Evolutionary conservation across 805 yeast genomes (phyloP), one percentile per base, ranked within the genome.

Genomic region (Schizosaccharomyces cryophilus): DNA sequence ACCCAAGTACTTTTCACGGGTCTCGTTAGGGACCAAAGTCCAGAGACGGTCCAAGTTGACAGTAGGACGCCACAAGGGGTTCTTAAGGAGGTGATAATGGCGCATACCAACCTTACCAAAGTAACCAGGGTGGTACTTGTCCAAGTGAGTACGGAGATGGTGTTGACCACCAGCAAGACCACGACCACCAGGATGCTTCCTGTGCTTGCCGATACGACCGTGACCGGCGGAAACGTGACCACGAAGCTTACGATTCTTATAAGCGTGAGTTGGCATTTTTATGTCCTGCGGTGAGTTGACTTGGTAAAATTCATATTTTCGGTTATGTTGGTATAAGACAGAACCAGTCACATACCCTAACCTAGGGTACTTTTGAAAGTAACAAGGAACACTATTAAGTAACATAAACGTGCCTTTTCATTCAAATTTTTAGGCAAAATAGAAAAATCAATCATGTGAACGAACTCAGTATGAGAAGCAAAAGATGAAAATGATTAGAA

Each of bases 161-260:
- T 90, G 97, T 80, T 82, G 26, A 87, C 99, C 99, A 90, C 99
- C 99, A 77, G 99, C 99, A 89, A 80, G 90, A 93, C 99, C 99
- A 68, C 11, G 63, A 64, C 31, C 62, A 65, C 56, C 61, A n/a
- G 61, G 61, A 45, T 59, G 61, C 61, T 59, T 59, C 35, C 61
- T 42, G 61, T 59, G 61, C 61, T 59, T 59, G 19, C 61, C 61
- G 79, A 93, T 80, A 84, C 99, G 94, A 86, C 98, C 98, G 78
- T 90, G 84, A 87, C 98, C 98, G 94, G 97, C 97, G 76, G 96
- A 87, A 79, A 93, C 97, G 95, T 93, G 84, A 81, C 99, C 99
- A 86, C 99, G 88, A 85, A 87, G 96, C 83, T 93, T 93, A 86
- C 99, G 88, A 80, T 97, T 93, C 80, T 93, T 89, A 55, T 67